These are phyloP conservation scores for Parsonsia alboflavescens DNA, from an alignment of 257 asterid genomes.

Conservation along the genomic window DNA sequence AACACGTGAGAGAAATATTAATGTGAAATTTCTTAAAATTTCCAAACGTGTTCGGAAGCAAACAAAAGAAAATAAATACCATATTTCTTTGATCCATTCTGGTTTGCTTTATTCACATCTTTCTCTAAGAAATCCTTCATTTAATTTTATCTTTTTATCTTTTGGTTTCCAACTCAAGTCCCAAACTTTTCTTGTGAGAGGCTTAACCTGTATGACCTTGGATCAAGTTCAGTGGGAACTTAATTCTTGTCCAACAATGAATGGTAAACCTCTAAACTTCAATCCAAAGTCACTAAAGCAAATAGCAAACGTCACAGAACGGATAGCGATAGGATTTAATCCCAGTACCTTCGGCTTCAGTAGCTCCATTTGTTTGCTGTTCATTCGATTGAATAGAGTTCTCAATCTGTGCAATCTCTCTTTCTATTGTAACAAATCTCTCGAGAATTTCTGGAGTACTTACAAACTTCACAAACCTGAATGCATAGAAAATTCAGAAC, in stretches of 20 bases:
- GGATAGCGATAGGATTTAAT: not conserved
- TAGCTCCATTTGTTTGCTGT: conserved; percentile 31
- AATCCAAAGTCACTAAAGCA: not conserved
- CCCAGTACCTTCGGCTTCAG: conserved; percentile 43
- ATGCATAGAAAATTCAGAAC: not conserved
- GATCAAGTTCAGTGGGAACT: not conserved
- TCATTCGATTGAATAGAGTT: conserved; percentile 49
- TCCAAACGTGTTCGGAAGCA: not conserved
- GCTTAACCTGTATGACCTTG: not conserved
- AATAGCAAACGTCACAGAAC: not conserved
- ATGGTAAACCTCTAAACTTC: not conserved
- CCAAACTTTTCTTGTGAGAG: not conserved
- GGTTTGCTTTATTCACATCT: not conserved
- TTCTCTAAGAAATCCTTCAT: not conserved
- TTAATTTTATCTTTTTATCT: not conserved
- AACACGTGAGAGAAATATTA: not conserved
- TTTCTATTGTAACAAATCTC: conserved; percentile 70
- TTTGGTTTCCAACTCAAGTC: not conserved
- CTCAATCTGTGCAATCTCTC: conserved; percentile 69
- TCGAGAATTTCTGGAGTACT: conserved; percentile 79
- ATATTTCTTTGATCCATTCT: not conserved
- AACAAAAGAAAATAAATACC: not conserved
- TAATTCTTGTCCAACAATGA: not conserved
- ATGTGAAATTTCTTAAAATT: not conserved
- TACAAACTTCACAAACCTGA: conserved; percentile 82